Percentiles rank a stretch among this genome's conserved stretches.
These are phyloP conservation scores for Nowakowskiella sp. DNA, from an alignment of 192 early-diverging fungal genomes.

Conservation along the genomic window DNA sequence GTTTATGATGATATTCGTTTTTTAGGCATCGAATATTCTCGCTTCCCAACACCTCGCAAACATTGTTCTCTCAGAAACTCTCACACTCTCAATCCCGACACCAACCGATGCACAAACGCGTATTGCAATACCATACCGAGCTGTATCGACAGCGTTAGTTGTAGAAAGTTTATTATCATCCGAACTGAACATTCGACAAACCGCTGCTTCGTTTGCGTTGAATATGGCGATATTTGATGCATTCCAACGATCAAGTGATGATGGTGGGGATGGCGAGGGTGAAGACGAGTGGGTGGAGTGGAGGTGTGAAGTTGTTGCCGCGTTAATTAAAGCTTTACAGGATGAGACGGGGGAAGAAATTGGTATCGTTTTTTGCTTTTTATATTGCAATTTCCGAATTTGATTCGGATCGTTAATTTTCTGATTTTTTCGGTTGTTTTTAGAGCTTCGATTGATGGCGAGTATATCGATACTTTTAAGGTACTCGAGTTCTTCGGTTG, in stretches of 20 bases:
- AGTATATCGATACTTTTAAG: no score
- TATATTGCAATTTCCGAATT: no score
- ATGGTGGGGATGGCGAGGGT: slow-evolving; percentile 12
- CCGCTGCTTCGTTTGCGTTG: slow-evolving; percentile 58
- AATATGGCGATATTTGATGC: slow-evolving; percentile 54
- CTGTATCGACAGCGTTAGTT: slow-evolving; percentile 48
- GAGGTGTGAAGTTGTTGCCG: slow-evolving; percentile 59
- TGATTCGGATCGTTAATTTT: no score
- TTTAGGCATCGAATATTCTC: slow-evolving; percentile 50
- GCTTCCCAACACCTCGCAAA: no score
- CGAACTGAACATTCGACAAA: slow-evolving; percentile 48
- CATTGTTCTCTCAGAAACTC: no score
- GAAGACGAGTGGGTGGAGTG: slow-evolving; percentile 58
- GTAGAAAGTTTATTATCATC: slow-evolving; percentile 50
- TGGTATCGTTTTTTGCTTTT: slow-evolving; percentile 27
- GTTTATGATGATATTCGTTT: no score
- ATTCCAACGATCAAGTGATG: slow-evolving; percentile 7
- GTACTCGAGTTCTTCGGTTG: no score
- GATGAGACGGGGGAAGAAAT: slow-evolving; percentile 45
- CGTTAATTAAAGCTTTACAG: slow-evolving; percentile 50
- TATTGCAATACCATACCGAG: slow-evolving; percentile 44
- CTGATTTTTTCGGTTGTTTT: no score
- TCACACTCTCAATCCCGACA: slow-evolving; percentile 7
- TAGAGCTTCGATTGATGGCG: no score
- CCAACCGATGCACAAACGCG: neutral